A percentile compares a stretch with the other conserved stretches of the same genome.
These are phyloP conservation scores for Kluyveromyces marxianus DNA, from an alignment of 1,139 yeast genomes.

Conservation along the genomic window DNA sequence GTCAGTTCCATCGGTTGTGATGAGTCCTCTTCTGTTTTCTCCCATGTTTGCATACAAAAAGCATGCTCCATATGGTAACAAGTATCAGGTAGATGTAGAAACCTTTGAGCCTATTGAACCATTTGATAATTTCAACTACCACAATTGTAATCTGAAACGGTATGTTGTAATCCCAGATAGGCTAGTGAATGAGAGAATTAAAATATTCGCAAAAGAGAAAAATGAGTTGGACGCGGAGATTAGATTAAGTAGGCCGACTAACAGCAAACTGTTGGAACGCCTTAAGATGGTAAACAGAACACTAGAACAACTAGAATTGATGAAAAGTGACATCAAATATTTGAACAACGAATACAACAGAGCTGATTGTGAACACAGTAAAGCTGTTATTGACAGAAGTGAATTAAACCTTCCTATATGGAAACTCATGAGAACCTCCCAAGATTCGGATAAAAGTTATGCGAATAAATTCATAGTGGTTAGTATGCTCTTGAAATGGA, in stretches of 20 bases:
- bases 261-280: conserved; percentile 10
- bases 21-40: conserved; percentile 60
- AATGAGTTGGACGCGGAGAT: conserved; percentile 14
- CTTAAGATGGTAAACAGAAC: conserved; percentile 23
- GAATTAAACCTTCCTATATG: conserved; percentile 15
- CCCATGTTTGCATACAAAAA: conserved; percentile 75
- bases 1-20: conserved; percentile 48
- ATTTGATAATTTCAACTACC: conserved; percentile 46
- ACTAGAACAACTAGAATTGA: conserved; percentile 25
- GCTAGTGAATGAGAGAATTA: conserved; percentile 21
- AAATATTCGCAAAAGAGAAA: conserved; percentile 19
- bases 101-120: conserved; percentile 31
- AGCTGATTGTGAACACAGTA: conserved; percentile 1
- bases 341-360: conserved; percentile 6
- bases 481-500: conserved; percentile 74
- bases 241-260: conserved; percentile 6
- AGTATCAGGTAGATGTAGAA: conserved; percentile 31
- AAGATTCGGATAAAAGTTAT: conserved; percentile 32
- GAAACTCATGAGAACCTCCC: conserved; percentile 22
- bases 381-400: not conserved
- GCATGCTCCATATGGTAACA: conserved; percentile 44
- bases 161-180: conserved; percentile 17
- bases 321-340: conserved; percentile 34
- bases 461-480: conserved; percentile 77
- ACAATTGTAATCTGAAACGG: conserved; percentile 53